These are phyloP conservation scores for Trametes maxima DNA, from an alignment of 768 basidiomycete species.

Conservation along the genomic window DNA sequence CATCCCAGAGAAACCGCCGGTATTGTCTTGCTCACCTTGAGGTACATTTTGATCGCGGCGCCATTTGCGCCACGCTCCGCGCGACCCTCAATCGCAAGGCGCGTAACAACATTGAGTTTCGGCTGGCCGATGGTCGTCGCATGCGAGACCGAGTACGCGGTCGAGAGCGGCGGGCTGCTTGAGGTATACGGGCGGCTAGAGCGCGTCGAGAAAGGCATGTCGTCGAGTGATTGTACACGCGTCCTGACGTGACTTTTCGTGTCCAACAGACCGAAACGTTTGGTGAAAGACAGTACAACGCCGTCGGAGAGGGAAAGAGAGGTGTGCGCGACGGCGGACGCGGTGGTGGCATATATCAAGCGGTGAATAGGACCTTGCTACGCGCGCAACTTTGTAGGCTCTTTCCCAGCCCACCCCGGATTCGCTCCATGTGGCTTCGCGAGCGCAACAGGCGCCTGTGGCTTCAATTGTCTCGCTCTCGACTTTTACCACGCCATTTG, in stretches of 20 bases:
- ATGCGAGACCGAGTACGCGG: constrained; percentile 24
- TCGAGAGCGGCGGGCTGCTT: constrained; percentile 36
- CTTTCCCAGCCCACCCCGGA: constrained; percentile 9
- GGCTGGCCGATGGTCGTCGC: constrained; percentile 33
- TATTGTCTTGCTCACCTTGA: constrained; percentile 54
- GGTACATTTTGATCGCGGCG: constrained; percentile 71
- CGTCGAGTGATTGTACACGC: constrained; percentile 1
- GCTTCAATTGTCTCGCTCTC: constrained; percentile 19
- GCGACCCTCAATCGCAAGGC: constrained; percentile 74
- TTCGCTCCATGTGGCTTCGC: not conserved
- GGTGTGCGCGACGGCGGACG: not conserved
- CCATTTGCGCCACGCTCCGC: constrained; percentile 67
- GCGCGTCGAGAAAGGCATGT: constrained; percentile 27
- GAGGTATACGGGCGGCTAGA: constrained; percentile 30
- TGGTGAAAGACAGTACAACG: not conserved
- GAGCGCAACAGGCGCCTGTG: not conserved
- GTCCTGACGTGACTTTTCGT: constrained; percentile 19
- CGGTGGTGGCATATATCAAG: constrained; percentile 19
- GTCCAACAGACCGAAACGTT: not conserved
- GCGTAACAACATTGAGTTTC: constrained; percentile 70
- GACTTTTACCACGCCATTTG: not conserved
- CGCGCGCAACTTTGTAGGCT: not conserved
- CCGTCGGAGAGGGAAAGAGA: not conserved
- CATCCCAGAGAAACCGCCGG: too few species aligned
- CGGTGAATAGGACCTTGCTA: constrained; percentile 4